Conservation (phyloP, 257 asterid species). For the Phtheirospermum japonicum region DNA sequence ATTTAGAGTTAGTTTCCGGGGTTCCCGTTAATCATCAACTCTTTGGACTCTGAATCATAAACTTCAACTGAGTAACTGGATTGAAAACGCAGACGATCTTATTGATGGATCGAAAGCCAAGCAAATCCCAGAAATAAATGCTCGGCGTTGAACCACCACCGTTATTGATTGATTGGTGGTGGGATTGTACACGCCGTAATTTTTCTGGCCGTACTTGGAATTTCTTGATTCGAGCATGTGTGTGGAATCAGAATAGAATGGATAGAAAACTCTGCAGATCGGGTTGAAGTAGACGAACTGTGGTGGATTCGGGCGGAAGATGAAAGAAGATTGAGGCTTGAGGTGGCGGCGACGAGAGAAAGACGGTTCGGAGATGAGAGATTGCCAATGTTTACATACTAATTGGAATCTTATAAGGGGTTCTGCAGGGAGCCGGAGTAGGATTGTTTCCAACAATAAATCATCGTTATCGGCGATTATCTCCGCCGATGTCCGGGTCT, state of each 20-base stretch:
- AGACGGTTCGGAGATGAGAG: conserved; percentile 4
- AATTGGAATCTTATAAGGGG: conserved; percentile 3
- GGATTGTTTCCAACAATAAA: conserved; percentile 13
- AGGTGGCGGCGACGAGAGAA: conserved; percentile 2
- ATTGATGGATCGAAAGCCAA: too few species aligned
- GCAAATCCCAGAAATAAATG: neutral
- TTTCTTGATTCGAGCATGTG: conserved; percentile 12
- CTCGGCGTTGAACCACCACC: neutral
- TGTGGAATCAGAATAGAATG: neutral
- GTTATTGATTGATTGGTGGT: neutral
- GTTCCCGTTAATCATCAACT: too few species aligned
- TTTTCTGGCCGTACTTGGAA: neutral
- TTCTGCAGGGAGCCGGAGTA: conserved; percentile 13
- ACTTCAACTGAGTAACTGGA: too few species aligned
- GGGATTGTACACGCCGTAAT: conserved; percentile 21
- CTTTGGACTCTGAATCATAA: too few species aligned
- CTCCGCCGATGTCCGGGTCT: conserved; percentile 10
- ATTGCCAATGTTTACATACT: conserved; percentile 18
- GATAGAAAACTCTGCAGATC: neutral
- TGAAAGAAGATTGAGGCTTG: neutral
- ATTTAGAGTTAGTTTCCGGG: too few species aligned
- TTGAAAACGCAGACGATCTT: too few species aligned
- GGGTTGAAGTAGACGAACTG: neutral
- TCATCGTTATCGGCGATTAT: conserved; percentile 12
- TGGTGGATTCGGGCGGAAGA: neutral